A percentile compares a stretch with the other conserved stretches of the same genome.
phyloP scores from a whole-genome alignment of 345 rosid genomes.

The Anastatica hierochuntica region DNA sequence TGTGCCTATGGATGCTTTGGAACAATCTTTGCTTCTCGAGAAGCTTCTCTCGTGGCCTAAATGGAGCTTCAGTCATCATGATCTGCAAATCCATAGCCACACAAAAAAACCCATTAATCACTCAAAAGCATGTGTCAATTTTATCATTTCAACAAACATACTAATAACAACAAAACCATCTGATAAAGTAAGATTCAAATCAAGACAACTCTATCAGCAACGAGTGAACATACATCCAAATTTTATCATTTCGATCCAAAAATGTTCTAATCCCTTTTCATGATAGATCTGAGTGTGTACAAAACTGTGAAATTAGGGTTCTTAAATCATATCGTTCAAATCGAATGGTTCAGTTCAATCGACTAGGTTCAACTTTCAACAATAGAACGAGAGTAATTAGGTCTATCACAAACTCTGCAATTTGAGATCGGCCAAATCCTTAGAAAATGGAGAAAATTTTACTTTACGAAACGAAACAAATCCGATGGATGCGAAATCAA shows the following conservation, averaged over 20 bases:
- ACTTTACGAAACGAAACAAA: neutral
- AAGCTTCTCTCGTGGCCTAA: constrained; percentile 79
- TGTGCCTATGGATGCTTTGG: constrained; percentile 69
- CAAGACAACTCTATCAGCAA: too few species aligned
- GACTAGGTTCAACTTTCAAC: neutral
- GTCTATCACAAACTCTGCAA: neutral
- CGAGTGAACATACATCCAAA: too few species aligned
- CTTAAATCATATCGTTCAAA: neutral
- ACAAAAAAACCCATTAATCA: neutral
- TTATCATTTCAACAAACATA: neutral
- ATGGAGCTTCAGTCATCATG: constrained; percentile 68
- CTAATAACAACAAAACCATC: neutral
- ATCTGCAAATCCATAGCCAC: constrained; percentile 3
- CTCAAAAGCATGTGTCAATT: too few species aligned
- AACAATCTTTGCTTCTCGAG: constrained; percentile 65
- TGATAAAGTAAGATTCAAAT: neutral
- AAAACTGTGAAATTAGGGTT: too few species aligned
- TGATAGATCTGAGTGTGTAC: too few species aligned
- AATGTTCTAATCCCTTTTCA: too few species aligned
- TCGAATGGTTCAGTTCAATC: neutral
- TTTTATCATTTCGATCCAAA: neutral
- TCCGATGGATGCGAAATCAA: neutral
- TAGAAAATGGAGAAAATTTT: neutral
- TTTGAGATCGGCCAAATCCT: neutral
- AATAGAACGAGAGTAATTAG: neutral